A percentile compares a stretch with the other conserved stretches of the same genome.
phyloP scores from a whole-genome alignment of 495 filamentous ascomycete species.

The Aspergillus cavernicola region DNA sequence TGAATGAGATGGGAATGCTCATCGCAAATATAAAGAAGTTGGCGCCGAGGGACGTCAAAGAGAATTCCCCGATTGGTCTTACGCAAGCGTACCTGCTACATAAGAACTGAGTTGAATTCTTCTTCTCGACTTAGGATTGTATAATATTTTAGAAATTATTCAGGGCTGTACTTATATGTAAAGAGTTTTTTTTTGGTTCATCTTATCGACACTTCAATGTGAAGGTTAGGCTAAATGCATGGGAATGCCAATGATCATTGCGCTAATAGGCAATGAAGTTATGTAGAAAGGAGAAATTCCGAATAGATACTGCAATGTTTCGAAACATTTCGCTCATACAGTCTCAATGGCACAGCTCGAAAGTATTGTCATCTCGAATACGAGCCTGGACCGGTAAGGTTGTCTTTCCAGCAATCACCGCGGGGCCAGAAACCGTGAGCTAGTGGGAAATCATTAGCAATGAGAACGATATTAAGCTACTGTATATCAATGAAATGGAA shows the following conservation, averaged over 20 bases:
- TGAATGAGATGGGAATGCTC: slow-evolving; percentile 17
- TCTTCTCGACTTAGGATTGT: slow-evolving; percentile 16
- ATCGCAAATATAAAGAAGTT: slow-evolving; percentile 20
- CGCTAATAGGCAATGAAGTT: not conserved
- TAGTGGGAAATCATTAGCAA: slow-evolving; percentile 12
- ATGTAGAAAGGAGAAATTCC: not conserved
- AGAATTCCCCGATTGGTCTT: slow-evolving; percentile 18
- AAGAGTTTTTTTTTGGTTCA: slow-evolving; percentile 16
- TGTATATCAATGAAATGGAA: not conserved
- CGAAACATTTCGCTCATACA: not conserved
- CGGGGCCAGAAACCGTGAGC: slow-evolving; percentile 40
- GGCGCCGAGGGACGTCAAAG: slow-evolving; percentile 17
- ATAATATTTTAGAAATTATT: slow-evolving; percentile 21
- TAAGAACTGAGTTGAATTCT: not conserved
- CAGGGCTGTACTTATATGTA: slow-evolving; percentile 20
- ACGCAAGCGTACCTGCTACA: slow-evolving; percentile 15
- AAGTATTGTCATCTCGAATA: slow-evolving; percentile 41
- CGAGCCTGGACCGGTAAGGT: slow-evolving; percentile 29
- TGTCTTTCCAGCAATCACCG: slow-evolving; percentile 32
- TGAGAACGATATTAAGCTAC: not conserved
- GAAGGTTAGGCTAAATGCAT: slow-evolving; percentile 5
- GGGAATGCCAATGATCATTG: not conserved
- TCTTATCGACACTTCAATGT: not conserved
- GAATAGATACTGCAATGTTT: not conserved
- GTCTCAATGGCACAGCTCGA: slow-evolving; percentile 24